phyloP scores from a whole-genome alignment of 2,329 filamentous ascomycete genomes.

The Cadophora sp. region DNA sequence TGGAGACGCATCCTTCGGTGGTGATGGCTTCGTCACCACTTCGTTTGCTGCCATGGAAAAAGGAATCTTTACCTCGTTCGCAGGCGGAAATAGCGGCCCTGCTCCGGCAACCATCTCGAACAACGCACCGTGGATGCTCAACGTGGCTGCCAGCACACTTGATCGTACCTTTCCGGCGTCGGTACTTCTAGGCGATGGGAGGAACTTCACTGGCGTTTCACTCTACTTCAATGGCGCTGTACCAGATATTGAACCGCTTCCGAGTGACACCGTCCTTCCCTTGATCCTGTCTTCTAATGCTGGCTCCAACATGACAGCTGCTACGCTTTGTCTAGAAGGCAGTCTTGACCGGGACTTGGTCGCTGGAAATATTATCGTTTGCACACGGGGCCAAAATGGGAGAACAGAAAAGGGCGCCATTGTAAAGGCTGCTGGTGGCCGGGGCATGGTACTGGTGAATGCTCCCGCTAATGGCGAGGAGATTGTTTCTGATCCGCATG shows the following conservation, averaged over 20 bases:
- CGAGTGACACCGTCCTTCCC: not conserved
- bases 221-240: not conserved
- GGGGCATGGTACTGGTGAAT: not conserved
- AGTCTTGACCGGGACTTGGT: not conserved
- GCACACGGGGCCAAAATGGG: not conserved
- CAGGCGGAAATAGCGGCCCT: not conserved
- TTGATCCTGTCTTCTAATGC: not conserved
- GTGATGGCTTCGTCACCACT: not conserved
- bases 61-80: not conserved
- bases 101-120: not conserved
- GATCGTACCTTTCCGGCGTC: not conserved
- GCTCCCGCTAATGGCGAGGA: not conserved
- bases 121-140: not conserved
- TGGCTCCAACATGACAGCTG: not conserved
- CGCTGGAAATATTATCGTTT: conserved; percentile 2
- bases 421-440: not conserved
- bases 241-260: not conserved
- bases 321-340: not conserved
- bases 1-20: not conserved
- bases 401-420: not conserved
- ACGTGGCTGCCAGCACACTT: not conserved
- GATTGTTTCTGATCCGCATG: not conserved
- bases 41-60: not conserved
- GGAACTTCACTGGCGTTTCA: not conserved
- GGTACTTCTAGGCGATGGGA: not conserved